Evolutionary conservation across 106 monocot species (phyloP), one percentile per base, ranked within the genome.

Genomic region (Dioscorea zingiberensis): DNA sequence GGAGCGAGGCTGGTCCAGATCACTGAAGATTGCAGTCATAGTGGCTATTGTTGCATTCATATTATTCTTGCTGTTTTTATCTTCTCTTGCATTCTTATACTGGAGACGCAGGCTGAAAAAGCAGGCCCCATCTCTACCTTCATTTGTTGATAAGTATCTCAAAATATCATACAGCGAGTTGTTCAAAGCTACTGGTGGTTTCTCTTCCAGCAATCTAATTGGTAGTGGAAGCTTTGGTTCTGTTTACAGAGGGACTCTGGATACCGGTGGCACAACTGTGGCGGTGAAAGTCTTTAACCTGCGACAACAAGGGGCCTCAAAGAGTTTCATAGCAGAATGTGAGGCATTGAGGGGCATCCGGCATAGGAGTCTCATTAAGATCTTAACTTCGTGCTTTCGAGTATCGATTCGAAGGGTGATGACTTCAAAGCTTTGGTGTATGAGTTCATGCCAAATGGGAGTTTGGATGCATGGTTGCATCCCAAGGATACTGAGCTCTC

Each of bases 221-320:
- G 85, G 77, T 12, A 25, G 12, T 11, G 81, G 85, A 30, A 74
- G 77, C 13, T 69, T 59, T 28, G 77, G 81, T 2, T 75, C 85
- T 23, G 85, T 86, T 8, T 81, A 81, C 38, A 86, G 60, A 65
- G 85, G 81, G 53, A 48, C 0, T 21, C 24, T 86, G 21, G 60
- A 21, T 60, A 60, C 56, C 12, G 25, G 48, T 0, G 27, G n/a
- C 22, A 30, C n/a, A 21, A 19, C 13, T 13, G 58, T 82, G 13
- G 82, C 81, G 0, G 82, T 82, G 19, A 86, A 86, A 51, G 80
- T 86, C n/a, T 60, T 86, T 45, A 71, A 86, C 27, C 75, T 82
- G 5, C 64, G 72, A 22, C 62, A 46, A 21, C 63, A 26, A 51
- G 81, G 78, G 25, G 77, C 81, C 21, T 58, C 59, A 2, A 77